Base-by-base conservation (phyloP, 257 asterid species). In the Echites panduratus region DNA sequence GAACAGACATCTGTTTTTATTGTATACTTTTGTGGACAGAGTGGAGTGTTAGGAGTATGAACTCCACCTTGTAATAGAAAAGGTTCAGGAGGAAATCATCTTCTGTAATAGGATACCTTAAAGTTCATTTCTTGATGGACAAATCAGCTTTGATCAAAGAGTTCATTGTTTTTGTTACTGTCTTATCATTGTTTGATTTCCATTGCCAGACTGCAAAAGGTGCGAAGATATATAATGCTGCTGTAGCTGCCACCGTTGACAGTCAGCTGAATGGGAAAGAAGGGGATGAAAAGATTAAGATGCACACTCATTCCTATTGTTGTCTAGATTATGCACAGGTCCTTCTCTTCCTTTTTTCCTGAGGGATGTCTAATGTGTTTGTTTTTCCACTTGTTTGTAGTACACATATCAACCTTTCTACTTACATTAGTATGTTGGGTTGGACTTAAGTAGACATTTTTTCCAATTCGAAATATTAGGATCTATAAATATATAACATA, bases 301-400 rank as follows among this genome's bases (percentile, higher is more conserved):
- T 90, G 92, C 97, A 92, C 62, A 92, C 98, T 3, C 97, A 92
- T 79, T 90, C 97, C 14, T 92, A 90, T 75, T 92, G 98, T 71
- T 90, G 98, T 78, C 84, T 92, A 35, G 98, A 92, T 73, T 92
- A 92, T 81, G 83, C 98, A 29, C 97, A 92, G 96, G 97, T 89
- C 47, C 27, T 50, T 45, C 50, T 29, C 45, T 19, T 79, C 73
- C 73, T 44, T 64, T 29, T 64, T 48, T 64, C 22, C 16, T 35
- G 47, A 17, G 17, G 27, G 27, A 9, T 63, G 11, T 63, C 27
- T 63, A 63, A 63, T 63, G 48, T 63, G 32, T 35, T 35, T 63
- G 12, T 63, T 35, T 32, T 0, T 17, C n/a, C 7, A 35, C 27
- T 35, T 63, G 5, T 38, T 63, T 63, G 47, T 16, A 38, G 13